Evolutionary conservation across 148 eudicot species (phyloP).

Genomic region (Hydrangea macrophylla): DNA sequence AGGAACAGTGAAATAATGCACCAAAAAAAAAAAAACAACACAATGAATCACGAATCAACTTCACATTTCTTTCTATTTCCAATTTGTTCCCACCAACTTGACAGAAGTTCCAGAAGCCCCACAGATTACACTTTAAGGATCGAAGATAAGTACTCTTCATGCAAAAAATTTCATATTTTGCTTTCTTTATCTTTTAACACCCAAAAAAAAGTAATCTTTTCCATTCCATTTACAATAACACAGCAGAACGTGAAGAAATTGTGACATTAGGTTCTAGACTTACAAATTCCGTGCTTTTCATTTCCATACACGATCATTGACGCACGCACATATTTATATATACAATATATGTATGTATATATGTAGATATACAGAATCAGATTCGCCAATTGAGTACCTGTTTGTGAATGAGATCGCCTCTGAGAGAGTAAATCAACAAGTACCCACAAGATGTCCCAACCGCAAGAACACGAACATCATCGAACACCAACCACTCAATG

Average conservation of each 20-base stretch:
- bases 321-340: not conserved
- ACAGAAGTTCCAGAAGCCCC: not conserved
- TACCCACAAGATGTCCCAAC: conserved; percentile 83
- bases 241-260: not conserved
- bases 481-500: conserved; percentile 86
- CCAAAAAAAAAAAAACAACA: not conserved
- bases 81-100: not conserved
- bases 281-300: not conserved
- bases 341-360: not conserved
- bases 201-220: too few species aligned
- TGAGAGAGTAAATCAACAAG: conserved; percentile 63
- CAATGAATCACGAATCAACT: not conserved
- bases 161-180: not conserved
- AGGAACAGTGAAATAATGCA: not conserved
- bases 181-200: not conserved
- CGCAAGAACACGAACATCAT: conserved; percentile 68
- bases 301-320: too few species aligned
- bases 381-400: conserved; percentile 42
- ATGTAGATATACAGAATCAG: not conserved
- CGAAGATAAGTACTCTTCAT: not conserved
- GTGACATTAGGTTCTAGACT: not conserved
- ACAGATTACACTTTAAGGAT: not conserved
- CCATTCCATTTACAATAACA: not conserved
- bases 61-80: not conserved
- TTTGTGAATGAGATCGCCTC: conserved; percentile 73